phyloP scores from a whole-genome alignment of 768 basidiomycete species.

The Leucocoprinus sp. region DNA sequence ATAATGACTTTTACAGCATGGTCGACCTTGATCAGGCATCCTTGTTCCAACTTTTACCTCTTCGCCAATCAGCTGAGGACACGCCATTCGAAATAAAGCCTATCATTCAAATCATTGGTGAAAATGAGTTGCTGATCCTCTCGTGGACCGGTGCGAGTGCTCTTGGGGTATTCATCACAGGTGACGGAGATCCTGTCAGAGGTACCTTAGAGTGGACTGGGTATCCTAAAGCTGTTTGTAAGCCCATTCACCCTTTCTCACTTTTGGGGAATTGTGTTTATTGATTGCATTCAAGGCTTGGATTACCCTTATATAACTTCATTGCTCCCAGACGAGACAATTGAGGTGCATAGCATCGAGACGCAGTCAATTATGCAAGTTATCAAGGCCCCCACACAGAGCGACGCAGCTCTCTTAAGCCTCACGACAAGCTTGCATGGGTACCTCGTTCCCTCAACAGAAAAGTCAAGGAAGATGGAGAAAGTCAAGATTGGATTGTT shows the following conservation, averaged over 20 bases:
- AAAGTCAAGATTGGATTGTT: slow-evolving; percentile 29
- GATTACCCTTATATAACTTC: slow-evolving; percentile 79
- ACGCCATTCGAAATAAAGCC: slow-evolving; percentile 44
- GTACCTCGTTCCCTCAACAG: slow-evolving; percentile 42
- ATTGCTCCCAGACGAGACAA: slow-evolving; percentile 67
- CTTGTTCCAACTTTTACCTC: slow-evolving; percentile 65
- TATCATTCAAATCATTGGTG: slow-evolving; percentile 64
- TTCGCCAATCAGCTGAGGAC: slow-evolving; percentile 57
- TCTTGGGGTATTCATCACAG: slow-evolving; percentile 80
- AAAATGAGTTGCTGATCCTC: slow-evolving; percentile 77
- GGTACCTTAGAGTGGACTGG: slow-evolving; percentile 83
- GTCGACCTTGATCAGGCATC: slow-evolving; percentile 70
- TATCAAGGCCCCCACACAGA: slow-evolving; percentile 35
- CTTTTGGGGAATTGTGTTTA: background rate
- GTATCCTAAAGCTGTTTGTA: slow-evolving; percentile 72
- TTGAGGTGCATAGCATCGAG: slow-evolving; percentile 78
- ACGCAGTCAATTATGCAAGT: slow-evolving; percentile 67
- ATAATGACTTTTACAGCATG: slow-evolving; percentile 64
- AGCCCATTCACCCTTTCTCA: slow-evolving; percentile 22
- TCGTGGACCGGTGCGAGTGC: slow-evolving; percentile 79
- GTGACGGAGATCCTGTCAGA: slow-evolving; percentile 80
- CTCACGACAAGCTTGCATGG: slow-evolving; percentile 35
- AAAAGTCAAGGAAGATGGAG: slow-evolving; percentile 39
- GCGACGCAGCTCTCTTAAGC: slow-evolving; percentile 15
- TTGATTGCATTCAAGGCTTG: slow-evolving; percentile 39